Conservation (phyloP, 2,329 filamentous ascomycete species). For the Pestalotiopsis sp. region DNA sequence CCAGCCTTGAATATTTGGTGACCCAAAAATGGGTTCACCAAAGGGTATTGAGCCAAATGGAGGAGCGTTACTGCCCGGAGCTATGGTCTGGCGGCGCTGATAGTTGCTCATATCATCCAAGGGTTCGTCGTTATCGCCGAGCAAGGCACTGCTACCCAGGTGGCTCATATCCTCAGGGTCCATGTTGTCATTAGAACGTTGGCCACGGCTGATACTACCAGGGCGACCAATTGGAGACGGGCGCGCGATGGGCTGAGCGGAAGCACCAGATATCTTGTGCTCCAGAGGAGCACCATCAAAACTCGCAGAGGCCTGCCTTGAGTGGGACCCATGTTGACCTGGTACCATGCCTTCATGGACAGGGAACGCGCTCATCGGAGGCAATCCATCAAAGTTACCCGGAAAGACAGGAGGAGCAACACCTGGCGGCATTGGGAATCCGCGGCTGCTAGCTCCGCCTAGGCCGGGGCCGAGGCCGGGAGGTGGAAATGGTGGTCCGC, state of each 20-base stretch:
- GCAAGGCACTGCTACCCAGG: slow-evolving; percentile 85
- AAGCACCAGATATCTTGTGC: slow-evolving; percentile 34
- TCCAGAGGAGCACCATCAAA: slow-evolving; percentile 55
- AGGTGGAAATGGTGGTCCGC: slow-evolving; percentile 50
- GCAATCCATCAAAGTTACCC: slow-evolving; percentile 42
- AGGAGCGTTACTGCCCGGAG: slow-evolving; percentile 46
- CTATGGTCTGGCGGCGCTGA: slow-evolving; percentile 50
- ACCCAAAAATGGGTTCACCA: slow-evolving; percentile 40
- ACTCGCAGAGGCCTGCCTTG: slow-evolving; percentile 73
- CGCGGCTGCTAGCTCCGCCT: slow-evolving; percentile 42
- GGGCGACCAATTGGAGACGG: slow-evolving; percentile 89
- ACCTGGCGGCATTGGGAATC: slow-evolving; percentile 43
- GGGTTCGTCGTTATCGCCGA: slow-evolving; percentile 72
- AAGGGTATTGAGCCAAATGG: slow-evolving; percentile 45
- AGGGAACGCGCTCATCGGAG: slow-evolving; percentile 41
- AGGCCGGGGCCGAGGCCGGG: slow-evolving; percentile 42
- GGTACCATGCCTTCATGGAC: slow-evolving; percentile 30
- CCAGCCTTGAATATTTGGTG: slow-evolving; percentile 36
- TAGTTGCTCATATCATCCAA: slow-evolving; percentile 37
- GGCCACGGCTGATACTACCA: slow-evolving; percentile 66
- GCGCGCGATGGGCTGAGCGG: slow-evolving; percentile 74
- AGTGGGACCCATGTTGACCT: slow-evolving; percentile 58
- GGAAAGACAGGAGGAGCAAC: slow-evolving; percentile 58
- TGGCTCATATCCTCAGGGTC: slow-evolving; percentile 77
- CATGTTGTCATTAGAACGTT: slow-evolving; percentile 37